Evolutionary conservation across 2,329 filamentous ascomycete species (phyloP).

Genomic region (Escovopsis sp.): DNA sequence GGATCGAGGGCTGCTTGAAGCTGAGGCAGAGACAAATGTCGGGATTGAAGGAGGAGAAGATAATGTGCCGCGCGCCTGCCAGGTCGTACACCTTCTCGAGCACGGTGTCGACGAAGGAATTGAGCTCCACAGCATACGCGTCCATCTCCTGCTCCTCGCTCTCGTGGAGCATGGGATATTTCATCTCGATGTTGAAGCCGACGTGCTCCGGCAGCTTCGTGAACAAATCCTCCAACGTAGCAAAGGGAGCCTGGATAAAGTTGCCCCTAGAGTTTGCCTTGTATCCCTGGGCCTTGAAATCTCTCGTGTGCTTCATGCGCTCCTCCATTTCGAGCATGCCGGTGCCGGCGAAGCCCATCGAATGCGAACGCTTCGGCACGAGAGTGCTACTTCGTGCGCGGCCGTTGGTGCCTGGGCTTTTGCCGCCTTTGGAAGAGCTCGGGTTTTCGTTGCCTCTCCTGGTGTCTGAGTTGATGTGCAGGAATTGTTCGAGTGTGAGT

Average conservation of each 20-base stretch:
- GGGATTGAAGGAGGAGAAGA: slow-evolving; percentile 95
- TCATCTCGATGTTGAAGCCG: slow-evolving; percentile 98
- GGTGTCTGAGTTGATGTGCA: slow-evolving; percentile 62
- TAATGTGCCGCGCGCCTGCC: slow-evolving; percentile 70
- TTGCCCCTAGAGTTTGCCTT: slow-evolving; percentile 90
- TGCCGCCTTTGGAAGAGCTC: slow-evolving; percentile 6
- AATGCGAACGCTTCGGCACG: slow-evolving; percentile 35
- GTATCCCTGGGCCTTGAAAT: slow-evolving; percentile 89
- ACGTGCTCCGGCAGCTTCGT: slow-evolving; percentile 65
- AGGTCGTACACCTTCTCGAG: slow-evolving; percentile 80
- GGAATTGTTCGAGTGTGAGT: slow-evolving; percentile 85
- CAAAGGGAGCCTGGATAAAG: slow-evolving; percentile 92
- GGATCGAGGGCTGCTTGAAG: slow-evolving; percentile 95
- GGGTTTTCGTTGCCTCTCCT: slow-evolving; percentile 4
- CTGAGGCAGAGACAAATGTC: slow-evolving; percentile 88
- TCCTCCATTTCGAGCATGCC: slow-evolving; percentile 41
- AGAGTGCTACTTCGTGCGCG: slow-evolving; percentile 24
- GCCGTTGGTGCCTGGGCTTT: neutral
- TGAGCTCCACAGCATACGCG: slow-evolving; percentile 86
- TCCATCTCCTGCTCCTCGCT: slow-evolving; percentile 94
- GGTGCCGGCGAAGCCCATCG: slow-evolving; percentile 35
- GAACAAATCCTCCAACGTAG: slow-evolving; percentile 89
- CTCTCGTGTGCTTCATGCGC: slow-evolving; percentile 91
- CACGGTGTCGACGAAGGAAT: slow-evolving; percentile 91
- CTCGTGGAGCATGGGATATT: slow-evolving; percentile 97